Conservation (phyloP, 225 moss, liverwort and hornwort species). For the Bryoerythrophyllum caledonicum region DNA sequence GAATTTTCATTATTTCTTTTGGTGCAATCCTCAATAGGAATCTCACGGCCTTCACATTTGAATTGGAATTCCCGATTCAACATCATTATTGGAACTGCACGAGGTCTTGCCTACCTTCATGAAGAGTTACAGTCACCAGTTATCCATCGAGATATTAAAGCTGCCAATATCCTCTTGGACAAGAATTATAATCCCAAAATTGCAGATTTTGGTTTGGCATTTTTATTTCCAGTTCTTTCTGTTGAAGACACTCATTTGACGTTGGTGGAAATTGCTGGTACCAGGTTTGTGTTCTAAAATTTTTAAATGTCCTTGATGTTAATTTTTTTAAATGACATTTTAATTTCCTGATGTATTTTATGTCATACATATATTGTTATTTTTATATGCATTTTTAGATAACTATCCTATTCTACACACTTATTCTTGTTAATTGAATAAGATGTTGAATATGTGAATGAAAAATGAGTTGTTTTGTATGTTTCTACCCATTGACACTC, state of each 20-base stretch:
- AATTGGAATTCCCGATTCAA: background rate
- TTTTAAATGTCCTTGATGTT: background rate
- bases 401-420: no score
- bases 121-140: background rate
- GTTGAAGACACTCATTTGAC: no score
- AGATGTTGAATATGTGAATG: no score
- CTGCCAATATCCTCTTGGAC: background rate
- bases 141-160: background rate
- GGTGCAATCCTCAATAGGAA: no score
- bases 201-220: background rate
- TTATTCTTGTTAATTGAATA: no score
- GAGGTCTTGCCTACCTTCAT: background rate
- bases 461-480: background rate
- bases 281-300: constrained; percentile 9
- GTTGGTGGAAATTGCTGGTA: constrained; percentile 11
- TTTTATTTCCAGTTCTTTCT: background rate
- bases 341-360: no score
- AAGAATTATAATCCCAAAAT: background rate
- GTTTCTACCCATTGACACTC: no score
- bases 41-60: background rate
- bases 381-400: no score
- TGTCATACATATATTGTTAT: no score
- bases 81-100: background rate
- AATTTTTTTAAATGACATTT: no score
- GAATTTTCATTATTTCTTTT: background rate